Conservation (phyloP, 148 eudicot genomes). For the Fagopyrum homotropicum region DNA sequence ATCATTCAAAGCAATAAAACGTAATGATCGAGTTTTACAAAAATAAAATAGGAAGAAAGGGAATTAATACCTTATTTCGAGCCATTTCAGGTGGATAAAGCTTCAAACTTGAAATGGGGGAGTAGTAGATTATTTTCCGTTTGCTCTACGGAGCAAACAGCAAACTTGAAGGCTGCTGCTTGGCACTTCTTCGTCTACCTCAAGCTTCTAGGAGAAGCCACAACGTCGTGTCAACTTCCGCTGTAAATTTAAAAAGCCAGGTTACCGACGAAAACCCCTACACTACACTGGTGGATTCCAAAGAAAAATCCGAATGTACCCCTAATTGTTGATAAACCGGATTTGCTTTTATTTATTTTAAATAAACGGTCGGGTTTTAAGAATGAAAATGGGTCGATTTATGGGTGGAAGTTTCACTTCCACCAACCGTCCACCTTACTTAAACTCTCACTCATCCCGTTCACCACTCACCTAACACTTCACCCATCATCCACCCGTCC, state of each 20-base stretch:
- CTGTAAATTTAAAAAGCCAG: not conserved
- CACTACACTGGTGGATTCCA: too few species aligned
- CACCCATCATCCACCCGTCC: too few species aligned
- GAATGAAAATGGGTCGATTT: too few species aligned
- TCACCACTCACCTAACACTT: too few species aligned
- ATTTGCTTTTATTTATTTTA: too few species aligned
- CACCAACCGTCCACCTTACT: too few species aligned
- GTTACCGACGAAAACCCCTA: too few species aligned
- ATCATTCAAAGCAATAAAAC: not conserved
- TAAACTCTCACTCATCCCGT: too few species aligned
- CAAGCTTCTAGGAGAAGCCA: not conserved
- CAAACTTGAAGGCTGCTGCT: not conserved
- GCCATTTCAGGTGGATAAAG: conserved; percentile 8
- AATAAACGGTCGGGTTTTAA: too few species aligned
- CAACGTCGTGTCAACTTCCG: not conserved
- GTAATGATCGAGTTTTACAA: not conserved
- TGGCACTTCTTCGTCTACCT: not conserved
- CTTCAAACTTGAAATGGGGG: not conserved
- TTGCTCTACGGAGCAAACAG: not conserved
- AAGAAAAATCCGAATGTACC: too few species aligned
- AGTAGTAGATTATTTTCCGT: not conserved
- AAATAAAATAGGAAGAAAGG: not conserved
- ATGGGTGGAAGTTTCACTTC: too few species aligned
- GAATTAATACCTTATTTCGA: conserved; percentile 10
- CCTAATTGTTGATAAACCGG: too few species aligned